Evolutionary conservation across 108 stramenopile species (phyloP).

Genomic region (Discostella stelligeroides): DNA sequence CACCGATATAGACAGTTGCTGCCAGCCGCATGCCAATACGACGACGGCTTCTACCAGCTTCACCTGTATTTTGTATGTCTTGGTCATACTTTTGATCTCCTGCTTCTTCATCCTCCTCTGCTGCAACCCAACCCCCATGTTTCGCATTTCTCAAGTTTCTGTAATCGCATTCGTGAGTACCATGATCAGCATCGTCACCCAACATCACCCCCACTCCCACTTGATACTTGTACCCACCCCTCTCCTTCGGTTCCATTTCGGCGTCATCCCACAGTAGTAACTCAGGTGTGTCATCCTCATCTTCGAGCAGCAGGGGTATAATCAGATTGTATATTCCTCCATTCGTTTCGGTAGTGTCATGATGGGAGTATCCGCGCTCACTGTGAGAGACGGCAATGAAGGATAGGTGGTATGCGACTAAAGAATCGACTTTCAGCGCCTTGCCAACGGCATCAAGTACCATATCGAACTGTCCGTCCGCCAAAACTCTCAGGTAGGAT

Average conservation of each 20-base stretch:
- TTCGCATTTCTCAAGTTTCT: neutral
- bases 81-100: too few species aligned
- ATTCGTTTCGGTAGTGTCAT: constrained; percentile 43
- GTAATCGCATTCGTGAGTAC: constrained; percentile 21
- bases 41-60: neutral
- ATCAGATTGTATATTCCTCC: constrained; percentile 62
- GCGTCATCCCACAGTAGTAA: constrained; percentile 29
- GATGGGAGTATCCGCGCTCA: neutral
- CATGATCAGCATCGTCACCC: constrained; percentile 45
- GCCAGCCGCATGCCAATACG: constrained; percentile 53
- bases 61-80: neutral
- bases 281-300: constrained; percentile 49
- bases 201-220: constrained; percentile 32
- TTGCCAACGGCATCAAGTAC: constrained; percentile 57
- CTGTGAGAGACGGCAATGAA: constrained; percentile 55
- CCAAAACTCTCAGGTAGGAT: constrained; percentile 40
- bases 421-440: constrained; percentile 41
- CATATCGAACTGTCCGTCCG: constrained; percentile 48
- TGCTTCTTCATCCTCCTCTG: too few species aligned
- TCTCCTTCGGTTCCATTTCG: neutral
- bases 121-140: constrained; percentile 6
- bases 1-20: constrained; percentile 65
- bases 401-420: constrained; percentile 57
- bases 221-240: constrained; percentile 33
- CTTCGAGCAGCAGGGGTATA: constrained; percentile 58